These are phyloP conservation scores for Nemania diffusa DNA, from an alignment of 2,329 filamentous ascomycete genomes.

Conservation along the genomic window DNA sequence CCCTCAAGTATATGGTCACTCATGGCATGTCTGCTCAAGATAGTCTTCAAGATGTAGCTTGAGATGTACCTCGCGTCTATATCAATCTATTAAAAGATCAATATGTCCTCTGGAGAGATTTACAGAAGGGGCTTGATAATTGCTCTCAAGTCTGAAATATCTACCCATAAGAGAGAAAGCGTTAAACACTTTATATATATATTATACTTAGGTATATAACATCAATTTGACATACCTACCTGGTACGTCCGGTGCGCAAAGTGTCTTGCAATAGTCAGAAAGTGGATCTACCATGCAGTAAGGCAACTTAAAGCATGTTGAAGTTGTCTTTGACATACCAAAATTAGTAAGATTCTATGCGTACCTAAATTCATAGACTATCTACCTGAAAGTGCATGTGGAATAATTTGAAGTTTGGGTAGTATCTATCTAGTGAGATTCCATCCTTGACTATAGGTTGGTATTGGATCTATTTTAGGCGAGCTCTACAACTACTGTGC, in stretches of 20 bases:
- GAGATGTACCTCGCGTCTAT: conserved; percentile 19
- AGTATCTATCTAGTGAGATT: too few relatives aligned
- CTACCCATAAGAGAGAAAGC: conserved; percentile 35
- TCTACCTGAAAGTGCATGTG: too few relatives aligned
- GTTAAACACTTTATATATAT: conserved; percentile 38
- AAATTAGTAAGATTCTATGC: neutral
- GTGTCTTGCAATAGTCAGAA: too few relatives aligned
- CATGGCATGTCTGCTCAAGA: conserved; percentile 15
- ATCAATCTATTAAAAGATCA: conserved; percentile 44
- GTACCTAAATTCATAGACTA: too few relatives aligned
- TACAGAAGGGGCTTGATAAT: conserved; percentile 31
- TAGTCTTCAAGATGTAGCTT: conserved; percentile 17
- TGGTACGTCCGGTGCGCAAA: neutral
- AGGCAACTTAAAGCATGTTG: too few relatives aligned
- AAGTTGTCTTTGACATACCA: neutral
- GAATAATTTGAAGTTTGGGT: too few relatives aligned
- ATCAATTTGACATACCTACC: conserved; percentile 24
- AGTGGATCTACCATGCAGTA: too few relatives aligned
- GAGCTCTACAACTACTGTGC: neutral
- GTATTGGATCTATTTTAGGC: conserved; percentile 7
- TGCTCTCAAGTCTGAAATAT: conserved; percentile 38
- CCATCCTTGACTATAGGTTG: too few relatives aligned
- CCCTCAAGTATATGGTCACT: conserved; percentile 12
- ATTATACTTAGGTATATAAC: conserved; percentile 18
- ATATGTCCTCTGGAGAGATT: conserved; percentile 33